Evolutionary conservation across 2,329 filamentous ascomycete genomes (phyloP).

Genomic region (Drechslera avenae): DNA sequence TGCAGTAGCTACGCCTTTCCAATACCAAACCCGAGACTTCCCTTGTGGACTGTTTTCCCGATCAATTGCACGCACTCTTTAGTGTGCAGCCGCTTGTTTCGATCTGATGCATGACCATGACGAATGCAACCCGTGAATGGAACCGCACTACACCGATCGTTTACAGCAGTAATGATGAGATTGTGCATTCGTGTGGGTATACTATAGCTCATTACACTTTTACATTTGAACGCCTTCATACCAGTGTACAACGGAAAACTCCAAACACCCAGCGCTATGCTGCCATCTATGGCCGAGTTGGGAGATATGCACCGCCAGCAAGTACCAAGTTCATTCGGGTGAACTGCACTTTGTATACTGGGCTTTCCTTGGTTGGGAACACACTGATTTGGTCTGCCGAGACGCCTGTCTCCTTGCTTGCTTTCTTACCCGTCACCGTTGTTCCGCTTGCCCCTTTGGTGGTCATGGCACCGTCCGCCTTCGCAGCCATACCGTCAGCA

Average conservation of each 20-base stretch:
- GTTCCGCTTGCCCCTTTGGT: conserved; percentile 56
- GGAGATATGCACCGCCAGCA: conserved; percentile 74
- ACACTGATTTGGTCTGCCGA: conserved; percentile 92
- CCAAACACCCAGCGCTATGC: not conserved
- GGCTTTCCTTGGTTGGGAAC: conserved; percentile 94
- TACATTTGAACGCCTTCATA: conserved; percentile 1
- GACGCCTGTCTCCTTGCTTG: conserved; percentile 86
- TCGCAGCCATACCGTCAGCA: conserved; percentile 55
- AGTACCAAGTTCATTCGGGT: conserved; percentile 94
- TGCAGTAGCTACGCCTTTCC: not conserved
- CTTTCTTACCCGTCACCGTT: conserved; percentile 63
- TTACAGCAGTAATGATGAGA: not conserved
- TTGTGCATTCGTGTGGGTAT: conserved; percentile 3
- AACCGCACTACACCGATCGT: too few relatives aligned
- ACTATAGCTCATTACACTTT: conserved; percentile 2
- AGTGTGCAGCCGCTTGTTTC: too few relatives aligned
- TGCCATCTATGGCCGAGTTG: conserved; percentile 31
- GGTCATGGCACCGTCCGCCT: conserved; percentile 60
- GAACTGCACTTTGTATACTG: conserved; percentile 90
- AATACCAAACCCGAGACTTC: not conserved
- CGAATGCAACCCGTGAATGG: too few relatives aligned
- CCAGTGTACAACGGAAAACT: not conserved
- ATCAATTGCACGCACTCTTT: too few relatives aligned
- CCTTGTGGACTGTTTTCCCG: too few relatives aligned
- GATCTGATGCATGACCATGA: too few relatives aligned